A percentile compares a stretch with the other conserved stretches of the same genome.
These are phyloP conservation scores for Tylopilus felleus DNA, from an alignment of 768 basidiomycete genomes.

Conservation along the genomic window DNA sequence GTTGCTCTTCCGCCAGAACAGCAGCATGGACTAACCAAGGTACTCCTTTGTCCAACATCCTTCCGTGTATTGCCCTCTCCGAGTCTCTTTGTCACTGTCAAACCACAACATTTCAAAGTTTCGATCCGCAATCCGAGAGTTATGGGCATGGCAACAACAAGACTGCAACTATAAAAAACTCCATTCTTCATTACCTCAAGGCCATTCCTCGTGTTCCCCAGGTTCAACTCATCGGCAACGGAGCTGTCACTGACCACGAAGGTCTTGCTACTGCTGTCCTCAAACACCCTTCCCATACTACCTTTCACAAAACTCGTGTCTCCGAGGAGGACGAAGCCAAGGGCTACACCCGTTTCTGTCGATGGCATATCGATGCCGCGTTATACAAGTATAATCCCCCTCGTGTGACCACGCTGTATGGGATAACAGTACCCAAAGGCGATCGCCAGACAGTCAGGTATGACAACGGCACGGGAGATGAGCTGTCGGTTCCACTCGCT, in stretches of 20 bases:
- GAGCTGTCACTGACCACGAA: slow-evolving; percentile 74
- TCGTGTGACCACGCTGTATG: slow-evolving; percentile 82
- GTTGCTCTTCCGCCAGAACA: slow-evolving; percentile 70
- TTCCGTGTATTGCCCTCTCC: background rate
- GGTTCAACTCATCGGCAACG: slow-evolving; percentile 91
- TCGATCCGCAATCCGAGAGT: slow-evolving; percentile 57
- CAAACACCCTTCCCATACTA: slow-evolving; percentile 82
- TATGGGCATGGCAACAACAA: slow-evolving; percentile 92
- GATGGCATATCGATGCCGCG: slow-evolving; percentile 93
- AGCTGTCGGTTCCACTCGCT: slow-evolving; percentile 76
- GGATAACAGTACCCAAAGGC: slow-evolving; percentile 68
- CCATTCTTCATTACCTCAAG: slow-evolving; percentile 87
- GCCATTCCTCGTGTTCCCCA: slow-evolving; percentile 86
- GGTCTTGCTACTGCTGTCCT: slow-evolving; percentile 76
- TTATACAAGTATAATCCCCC: slow-evolving; percentile 75
- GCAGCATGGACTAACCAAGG: slow-evolving; percentile 84
- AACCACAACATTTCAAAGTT: slow-evolving; percentile 48
- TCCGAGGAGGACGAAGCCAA: slow-evolving; percentile 69
- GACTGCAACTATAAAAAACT: slow-evolving; percentile 66
- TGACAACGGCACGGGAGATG: slow-evolving; percentile 86
- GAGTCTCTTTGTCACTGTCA: background rate
- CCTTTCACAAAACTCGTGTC: slow-evolving; percentile 81
- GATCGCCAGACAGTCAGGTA: slow-evolving; percentile 62
- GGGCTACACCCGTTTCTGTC: slow-evolving; percentile 79
- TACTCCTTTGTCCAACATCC: slow-evolving; percentile 21